A percentile compares a stretch with the other conserved stretches of the same genome.
Conservation (phyloP, 495 filamentous ascomycete species). For the Podospora fimiseda region DNA sequence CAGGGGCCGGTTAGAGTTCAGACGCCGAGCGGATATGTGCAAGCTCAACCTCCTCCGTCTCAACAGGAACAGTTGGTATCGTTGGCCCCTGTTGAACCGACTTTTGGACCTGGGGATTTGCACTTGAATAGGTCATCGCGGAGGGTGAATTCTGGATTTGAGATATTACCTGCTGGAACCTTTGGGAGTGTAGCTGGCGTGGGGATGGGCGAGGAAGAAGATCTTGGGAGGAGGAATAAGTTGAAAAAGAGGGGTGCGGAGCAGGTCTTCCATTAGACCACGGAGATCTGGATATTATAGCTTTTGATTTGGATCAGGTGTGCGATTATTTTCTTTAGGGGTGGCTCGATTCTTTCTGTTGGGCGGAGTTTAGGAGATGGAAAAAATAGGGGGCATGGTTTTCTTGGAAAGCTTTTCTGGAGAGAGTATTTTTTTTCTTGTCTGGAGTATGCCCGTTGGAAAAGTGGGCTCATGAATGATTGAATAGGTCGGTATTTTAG, state of each 20-base stretch:
- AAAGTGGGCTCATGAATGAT: too few relatives aligned
- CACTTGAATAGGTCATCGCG: slow-evolving; percentile 42
- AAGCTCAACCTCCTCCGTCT: neutral
- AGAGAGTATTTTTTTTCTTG: too few relatives aligned
- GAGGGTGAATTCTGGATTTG: slow-evolving; percentile 57
- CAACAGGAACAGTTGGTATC: neutral
- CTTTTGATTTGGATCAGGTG: too few relatives aligned
- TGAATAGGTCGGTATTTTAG: too few relatives aligned
- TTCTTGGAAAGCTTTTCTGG: too few relatives aligned
- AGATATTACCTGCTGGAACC: slow-evolving; percentile 54
- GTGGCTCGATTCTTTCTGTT: too few relatives aligned
- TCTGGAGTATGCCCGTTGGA: too few relatives aligned
- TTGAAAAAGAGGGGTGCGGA: neutral
- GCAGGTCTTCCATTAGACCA: too few relatives aligned
- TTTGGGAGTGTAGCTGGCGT: slow-evolving; percentile 14
- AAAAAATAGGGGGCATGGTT: neutral
- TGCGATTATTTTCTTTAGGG: too few relatives aligned
- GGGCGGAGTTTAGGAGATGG: neutral
- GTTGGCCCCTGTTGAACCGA: slow-evolving; percentile 19
- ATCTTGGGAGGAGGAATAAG: neutral
- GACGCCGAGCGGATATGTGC: slow-evolving; percentile 22
- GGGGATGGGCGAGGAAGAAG: neutral
- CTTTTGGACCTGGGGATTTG: slow-evolving; percentile 35
- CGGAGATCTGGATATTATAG: too few relatives aligned
- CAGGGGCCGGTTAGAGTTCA: slow-evolving; percentile 21